Conservation (phyloP, 176 grass and related monocot genomes). For the Oryza australiensis region DNA sequence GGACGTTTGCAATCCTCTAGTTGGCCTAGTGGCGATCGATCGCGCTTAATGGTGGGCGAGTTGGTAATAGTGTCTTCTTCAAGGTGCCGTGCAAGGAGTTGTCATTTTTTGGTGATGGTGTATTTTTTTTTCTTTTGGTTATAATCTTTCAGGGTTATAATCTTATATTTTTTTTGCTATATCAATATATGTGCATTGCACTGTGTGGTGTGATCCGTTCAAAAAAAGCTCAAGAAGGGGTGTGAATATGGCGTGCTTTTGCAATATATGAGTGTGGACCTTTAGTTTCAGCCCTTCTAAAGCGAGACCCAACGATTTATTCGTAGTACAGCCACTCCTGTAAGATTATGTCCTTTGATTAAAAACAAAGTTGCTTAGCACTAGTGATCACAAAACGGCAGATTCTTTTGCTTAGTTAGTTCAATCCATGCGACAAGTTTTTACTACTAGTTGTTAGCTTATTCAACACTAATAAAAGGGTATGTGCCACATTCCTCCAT, state of each 20-base stretch:
- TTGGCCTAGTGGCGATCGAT: no score
- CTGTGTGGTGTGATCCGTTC: no score
- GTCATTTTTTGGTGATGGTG: no score
- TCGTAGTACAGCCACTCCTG: not conserved
- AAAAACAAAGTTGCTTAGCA: not conserved
- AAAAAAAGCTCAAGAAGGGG: not conserved
- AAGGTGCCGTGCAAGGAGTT: no score
- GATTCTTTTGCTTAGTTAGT: conserved; percentile 4
- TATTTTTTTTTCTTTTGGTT: no score
- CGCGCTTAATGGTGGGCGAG: no score
- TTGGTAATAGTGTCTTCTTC: no score
- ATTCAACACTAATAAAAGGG: not conserved
- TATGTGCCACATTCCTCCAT: not conserved
- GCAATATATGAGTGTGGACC: not conserved
- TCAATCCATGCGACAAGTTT: not conserved
- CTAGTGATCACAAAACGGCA: not conserved
- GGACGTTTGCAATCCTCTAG: no score
- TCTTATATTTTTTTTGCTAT: no score
- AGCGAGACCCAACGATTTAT: not conserved
- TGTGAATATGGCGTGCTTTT: not conserved
- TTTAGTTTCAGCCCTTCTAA: not conserved
- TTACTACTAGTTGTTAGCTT: not conserved
- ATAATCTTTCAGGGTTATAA: no score
- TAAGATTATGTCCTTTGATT: conserved; percentile 8
- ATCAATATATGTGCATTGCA: no score